Evolutionary conservation across 768 basidiomycete species (phyloP).

Genomic region (Agaricus subrufescens): DNA sequence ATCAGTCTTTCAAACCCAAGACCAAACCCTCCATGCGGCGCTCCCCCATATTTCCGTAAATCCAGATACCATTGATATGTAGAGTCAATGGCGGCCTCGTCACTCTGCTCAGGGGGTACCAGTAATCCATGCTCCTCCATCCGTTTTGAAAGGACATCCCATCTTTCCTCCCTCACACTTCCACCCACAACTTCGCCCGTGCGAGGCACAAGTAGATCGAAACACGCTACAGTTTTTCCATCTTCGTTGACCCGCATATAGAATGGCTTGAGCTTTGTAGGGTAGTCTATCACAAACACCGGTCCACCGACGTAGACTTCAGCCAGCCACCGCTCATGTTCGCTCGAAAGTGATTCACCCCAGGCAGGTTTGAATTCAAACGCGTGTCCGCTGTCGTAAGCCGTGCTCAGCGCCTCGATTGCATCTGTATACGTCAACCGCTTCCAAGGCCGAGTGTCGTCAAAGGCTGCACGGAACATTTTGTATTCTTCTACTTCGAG

Average conservation of each 20-base stretch:
- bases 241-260: slow-evolving; percentile 82
- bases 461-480: slow-evolving; percentile 32
- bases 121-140: slow-evolving; percentile 38
- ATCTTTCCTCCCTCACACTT: slow-evolving; percentile 79
- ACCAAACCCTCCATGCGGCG: slow-evolving; percentile 94
- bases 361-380: slow-evolving; percentile 60
- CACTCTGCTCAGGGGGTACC: slow-evolving; percentile 29
- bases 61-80: slow-evolving; percentile 74
- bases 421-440: slow-evolving; percentile 81
- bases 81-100: background rate
- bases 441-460: slow-evolving; percentile 44
- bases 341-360: slow-evolving; percentile 75
- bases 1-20: slow-evolving; percentile 92
- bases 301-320: slow-evolving; percentile 65
- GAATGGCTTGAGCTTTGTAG: slow-evolving; percentile 80
- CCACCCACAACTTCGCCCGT: slow-evolving; percentile 92
- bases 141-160: slow-evolving; percentile 41
- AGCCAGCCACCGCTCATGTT: slow-evolving; percentile 91
- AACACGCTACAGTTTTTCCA: slow-evolving; percentile 70
- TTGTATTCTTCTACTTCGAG: slow-evolving; percentile 13
- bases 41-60: slow-evolving; percentile 76
- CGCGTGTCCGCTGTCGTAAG: slow-evolving; percentile 24
- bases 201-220: slow-evolving; percentile 86
- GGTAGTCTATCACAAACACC: slow-evolving; percentile 91
- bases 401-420: slow-evolving; percentile 45